Conservation (phyloP, 768 basidiomycete genomes). For the Podaxis sp. region DNA sequence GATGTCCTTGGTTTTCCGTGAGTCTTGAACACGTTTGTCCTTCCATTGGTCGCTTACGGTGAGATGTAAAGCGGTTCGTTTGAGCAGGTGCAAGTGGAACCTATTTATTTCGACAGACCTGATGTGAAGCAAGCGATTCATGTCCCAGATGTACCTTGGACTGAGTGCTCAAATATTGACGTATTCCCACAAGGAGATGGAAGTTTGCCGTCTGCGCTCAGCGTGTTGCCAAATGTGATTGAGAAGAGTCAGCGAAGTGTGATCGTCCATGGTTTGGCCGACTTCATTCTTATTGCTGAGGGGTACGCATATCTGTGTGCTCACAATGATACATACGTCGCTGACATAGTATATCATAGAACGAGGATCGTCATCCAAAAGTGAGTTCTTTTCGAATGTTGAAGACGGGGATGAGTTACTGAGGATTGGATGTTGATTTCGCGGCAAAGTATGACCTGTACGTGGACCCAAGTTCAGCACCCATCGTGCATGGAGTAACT, state of each 20-base stretch:
- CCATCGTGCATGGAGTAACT: background rate
- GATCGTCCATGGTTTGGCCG: slow-evolving; percentile 68
- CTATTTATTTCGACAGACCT: slow-evolving; percentile 64
- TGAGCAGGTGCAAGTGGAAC: slow-evolving; percentile 45
- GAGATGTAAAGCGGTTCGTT: slow-evolving; percentile 45
- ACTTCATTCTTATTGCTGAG: slow-evolving; percentile 70
- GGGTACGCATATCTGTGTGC: slow-evolving; percentile 39
- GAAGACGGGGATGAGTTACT: background rate
- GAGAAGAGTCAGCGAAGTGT: slow-evolving; percentile 68
- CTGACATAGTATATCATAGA: slow-evolving; percentile 21
- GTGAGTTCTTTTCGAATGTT: slow-evolving; percentile 27
- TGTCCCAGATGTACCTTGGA: slow-evolving; percentile 63
- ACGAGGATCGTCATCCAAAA: slow-evolving; percentile 63
- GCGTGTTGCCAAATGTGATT: slow-evolving; percentile 69
- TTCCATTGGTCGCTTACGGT: background rate
- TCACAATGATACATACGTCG: background rate
- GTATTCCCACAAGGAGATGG: slow-evolving; percentile 62
- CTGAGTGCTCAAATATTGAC: slow-evolving; percentile 52
- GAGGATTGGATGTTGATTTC: background rate
- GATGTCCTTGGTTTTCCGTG: slow-evolving; percentile 82
- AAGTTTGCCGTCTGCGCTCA: slow-evolving; percentile 58
- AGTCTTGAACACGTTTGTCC: slow-evolving; percentile 13
- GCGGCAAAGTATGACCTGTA: slow-evolving; percentile 36
- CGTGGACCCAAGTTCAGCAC: slow-evolving; percentile 6
- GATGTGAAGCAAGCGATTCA: slow-evolving; percentile 73